Base-by-base conservation (phyloP, 495 filamentous ascomycete genomes). In the Daldinia grandis region DNA sequence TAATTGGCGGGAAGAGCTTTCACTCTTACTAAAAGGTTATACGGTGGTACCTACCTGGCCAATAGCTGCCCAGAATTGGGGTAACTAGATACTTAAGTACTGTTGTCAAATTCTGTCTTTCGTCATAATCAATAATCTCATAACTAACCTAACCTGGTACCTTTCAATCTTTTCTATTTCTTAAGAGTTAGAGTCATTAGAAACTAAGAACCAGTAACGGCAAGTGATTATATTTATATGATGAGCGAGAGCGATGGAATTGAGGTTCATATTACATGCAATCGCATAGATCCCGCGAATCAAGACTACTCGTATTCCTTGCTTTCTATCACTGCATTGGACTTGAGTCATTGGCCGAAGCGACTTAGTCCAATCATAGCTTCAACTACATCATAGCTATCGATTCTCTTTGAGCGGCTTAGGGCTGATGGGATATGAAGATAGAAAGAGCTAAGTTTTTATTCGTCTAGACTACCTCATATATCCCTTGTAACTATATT, bases 261-360 rank as follows among this genome's bases (percentile, higher is more conserved):
- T 55, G 28, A 19, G 5, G 42, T 47, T 35, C 4, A 35, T 35
- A 35, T 35, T 47, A 5, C 9, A 24, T 47, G 24, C 10, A 47
- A 24, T 47, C 14, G 8, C 42, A 12, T 7, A 24, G 21, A 8
- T 24, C 3, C 30, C 10, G 17, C 53, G 17, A 19, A 56, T 57
- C 15, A 38, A 19, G 15, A 55, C 25, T 35, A 12, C 10, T 47
- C 64, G 27, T 37, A 61, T 55, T 47, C 53, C 51, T 42, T 14
- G 24, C 25, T 62, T 57, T 58, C 38, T 1, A 15, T 33, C 14
- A 19, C 9, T 55, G 19, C 42, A 47, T 61, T 19, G 19, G n/a
- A 50, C 19, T 65, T 65, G 68, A 71, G 68, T 65, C 68, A 71
- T 50, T 66, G 56, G 57, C 68, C 68, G 68, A 65, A 54, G 57